Percentiles rank a stretch among this genome's conserved stretches.
These are phyloP conservation scores for Pleurotus pulmonarius DNA, from an alignment of 768 basidiomycete species.

Conservation along the genomic window DNA sequence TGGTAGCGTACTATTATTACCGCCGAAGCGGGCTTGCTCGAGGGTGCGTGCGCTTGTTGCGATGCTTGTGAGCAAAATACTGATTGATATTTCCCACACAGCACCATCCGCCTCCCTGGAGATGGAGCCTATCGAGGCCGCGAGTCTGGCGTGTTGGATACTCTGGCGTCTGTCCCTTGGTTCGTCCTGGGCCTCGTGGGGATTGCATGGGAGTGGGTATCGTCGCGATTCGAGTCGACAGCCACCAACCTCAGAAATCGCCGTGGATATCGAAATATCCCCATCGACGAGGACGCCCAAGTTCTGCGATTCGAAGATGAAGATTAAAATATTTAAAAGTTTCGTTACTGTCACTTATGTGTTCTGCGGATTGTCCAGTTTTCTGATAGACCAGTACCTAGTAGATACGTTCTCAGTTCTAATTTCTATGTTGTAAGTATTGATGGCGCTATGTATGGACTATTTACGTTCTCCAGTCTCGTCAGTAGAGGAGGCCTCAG, in stretches of 20 bases:
- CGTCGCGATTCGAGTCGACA: slow-evolving; percentile 39
- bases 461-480: too few relatives aligned
- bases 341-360: too few relatives aligned
- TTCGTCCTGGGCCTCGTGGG: slow-evolving; percentile 78
- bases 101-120: slow-evolving; percentile 77
- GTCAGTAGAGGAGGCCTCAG: too few relatives aligned
- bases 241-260: slow-evolving; percentile 39
- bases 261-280: slow-evolving; percentile 72
- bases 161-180: slow-evolving; percentile 86
- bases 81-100: slow-evolving; percentile 22
- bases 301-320: slow-evolving; percentile 85
- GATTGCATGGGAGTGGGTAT: slow-evolving; percentile 66
- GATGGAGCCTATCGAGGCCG: slow-evolving; percentile 29
- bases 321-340: slow-evolving; percentile 23
- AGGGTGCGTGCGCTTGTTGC: slow-evolving; percentile 52
- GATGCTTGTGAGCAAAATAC: not conserved
- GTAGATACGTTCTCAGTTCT: too few relatives aligned
- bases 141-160: slow-evolving; percentile 52
- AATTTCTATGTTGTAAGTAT: too few relatives aligned
- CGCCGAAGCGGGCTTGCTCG: slow-evolving; percentile 64
- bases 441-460: too few relatives aligned
- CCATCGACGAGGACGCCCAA: slow-evolving; percentile 87
- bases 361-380: too few relatives aligned
- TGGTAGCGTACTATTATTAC: slow-evolving; percentile 82
- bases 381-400: too few relatives aligned